Base-by-base conservation (phyloP, 192 early-diverging fungal species). In the Coemansia brasiliensis region DNA sequence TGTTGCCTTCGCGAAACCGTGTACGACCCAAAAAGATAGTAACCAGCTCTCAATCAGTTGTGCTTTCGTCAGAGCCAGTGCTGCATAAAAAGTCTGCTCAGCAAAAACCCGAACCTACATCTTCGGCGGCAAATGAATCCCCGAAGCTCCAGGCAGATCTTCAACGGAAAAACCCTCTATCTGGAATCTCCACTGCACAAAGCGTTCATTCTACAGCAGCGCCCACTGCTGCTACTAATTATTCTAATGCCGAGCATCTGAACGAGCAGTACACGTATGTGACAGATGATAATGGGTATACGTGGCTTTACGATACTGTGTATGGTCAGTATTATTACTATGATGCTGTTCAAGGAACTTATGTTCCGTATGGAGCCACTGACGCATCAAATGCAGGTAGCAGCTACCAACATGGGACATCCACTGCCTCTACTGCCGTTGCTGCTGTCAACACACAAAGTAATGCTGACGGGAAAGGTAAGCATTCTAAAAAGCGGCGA, bases 401-500 rank as follows among this genome's bases (percentile, higher is more conserved):
- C 40, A 18, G 50, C 11, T 5, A 21, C 13, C 25, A 55, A 10
- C 6, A 63, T 17, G 55, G 42, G 7, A 29, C 48, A 11, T 29
- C 35, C 29, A 21, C 21, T 38, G 20, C 44, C 29, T 26, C 21
- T 4, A 27, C 9, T 22, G 25, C 45, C 24, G 18, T 37, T 16
- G 20, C 25, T 13, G 42, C 1, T 8, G 35, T 11, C 3, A 21
- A 20, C 1, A 26, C 29, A 1, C 39, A 49, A 2, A 46, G 27
- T 17, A 29, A 22, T 25, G 48, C 48, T 12, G 16, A 12, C 20
- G 15, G 38, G 39, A 77, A 70, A 38, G 59, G 72, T 22, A 66
- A 66, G 12, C 64, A 65, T 24, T 81, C 46, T 22, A 89, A 88
- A 65, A 83, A 85, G 45, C 86, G 84, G 39, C 83, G 83, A 13